A percentile compares a stretch with the other conserved stretches of the same genome.
Conservation (phyloP, 2,329 filamentous ascomycete genomes). For the Aspergillus proliferans region DNA sequence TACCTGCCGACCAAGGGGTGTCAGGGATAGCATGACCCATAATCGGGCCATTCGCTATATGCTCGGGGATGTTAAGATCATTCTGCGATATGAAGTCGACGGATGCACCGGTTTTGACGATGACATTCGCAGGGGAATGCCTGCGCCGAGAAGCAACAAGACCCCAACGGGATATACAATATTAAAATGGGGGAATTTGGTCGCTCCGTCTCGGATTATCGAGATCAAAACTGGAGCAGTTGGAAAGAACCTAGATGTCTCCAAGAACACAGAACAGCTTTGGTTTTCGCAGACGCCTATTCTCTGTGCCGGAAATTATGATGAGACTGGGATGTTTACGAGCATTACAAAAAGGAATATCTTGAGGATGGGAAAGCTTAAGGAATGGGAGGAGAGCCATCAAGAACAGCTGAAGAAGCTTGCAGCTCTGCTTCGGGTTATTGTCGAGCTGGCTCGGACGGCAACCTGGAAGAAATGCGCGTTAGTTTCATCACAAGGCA, state of each 20-base stretch:
- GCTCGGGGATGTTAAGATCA: background rate
- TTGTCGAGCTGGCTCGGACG: background rate
- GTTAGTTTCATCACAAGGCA: background rate
- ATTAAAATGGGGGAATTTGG: background rate
- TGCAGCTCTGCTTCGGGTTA: background rate
- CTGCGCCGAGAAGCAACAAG: no score
- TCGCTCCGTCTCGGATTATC: background rate
- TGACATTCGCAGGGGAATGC: background rate
- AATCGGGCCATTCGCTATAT: background rate
- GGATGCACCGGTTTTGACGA: background rate
- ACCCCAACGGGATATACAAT: background rate
- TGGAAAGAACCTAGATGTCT: background rate
- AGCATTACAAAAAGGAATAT: background rate
- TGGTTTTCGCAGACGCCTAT: constrained; percentile 5
- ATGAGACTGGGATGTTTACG: background rate
- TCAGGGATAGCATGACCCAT: constrained; percentile 1
- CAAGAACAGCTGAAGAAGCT: constrained; percentile 1
- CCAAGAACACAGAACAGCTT: background rate
- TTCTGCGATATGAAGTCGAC: constrained; percentile 4
- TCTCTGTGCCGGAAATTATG: constrained; percentile 1
- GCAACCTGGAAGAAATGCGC: background rate
- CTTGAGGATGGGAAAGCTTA: background rate
- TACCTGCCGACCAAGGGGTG: background rate
- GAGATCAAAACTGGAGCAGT: background rate
- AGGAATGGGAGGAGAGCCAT: constrained; percentile 1